Evolutionary conservation across 768 basidiomycete genomes (phyloP).

Genomic region (Mycena latifolia): DNA sequence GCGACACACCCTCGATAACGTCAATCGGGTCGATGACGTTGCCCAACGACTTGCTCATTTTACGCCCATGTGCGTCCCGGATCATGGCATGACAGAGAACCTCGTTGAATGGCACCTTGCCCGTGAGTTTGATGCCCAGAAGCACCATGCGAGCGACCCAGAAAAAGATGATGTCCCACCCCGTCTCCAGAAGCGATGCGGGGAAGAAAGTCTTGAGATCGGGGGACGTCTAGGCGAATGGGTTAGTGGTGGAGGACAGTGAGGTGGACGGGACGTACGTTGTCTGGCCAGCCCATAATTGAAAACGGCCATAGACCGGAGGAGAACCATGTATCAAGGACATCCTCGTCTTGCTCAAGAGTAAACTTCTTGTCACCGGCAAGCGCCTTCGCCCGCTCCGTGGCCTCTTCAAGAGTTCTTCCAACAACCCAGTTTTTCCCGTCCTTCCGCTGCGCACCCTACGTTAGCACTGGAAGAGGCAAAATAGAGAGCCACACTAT

Average conservation of each 20-base stretch:
- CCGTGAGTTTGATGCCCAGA: slow-evolving; percentile 91
- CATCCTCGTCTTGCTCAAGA: slow-evolving; percentile 95
- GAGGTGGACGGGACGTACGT: slow-evolving; percentile 57
- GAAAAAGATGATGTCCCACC: slow-evolving; percentile 99
- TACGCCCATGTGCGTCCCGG: slow-evolving; percentile 97
- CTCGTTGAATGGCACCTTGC: slow-evolving; percentile 92
- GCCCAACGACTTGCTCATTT: slow-evolving; percentile 98
- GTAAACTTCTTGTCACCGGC: slow-evolving; percentile 77
- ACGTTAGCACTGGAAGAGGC: neutral
- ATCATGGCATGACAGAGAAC: slow-evolving; percentile 99
- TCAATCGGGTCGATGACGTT: slow-evolving; percentile 98
- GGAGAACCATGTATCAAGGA: slow-evolving; percentile 99
- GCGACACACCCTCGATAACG: slow-evolving; percentile 86
- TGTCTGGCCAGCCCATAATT: slow-evolving; percentile 97
- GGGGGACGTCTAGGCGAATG: slow-evolving; percentile 58
- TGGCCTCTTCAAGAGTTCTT: slow-evolving; percentile 81
- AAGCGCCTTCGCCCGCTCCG: slow-evolving; percentile 75
- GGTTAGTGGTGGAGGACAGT: slow-evolving; percentile 7
- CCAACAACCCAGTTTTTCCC: slow-evolving; percentile 95
- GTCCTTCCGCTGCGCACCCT: slow-evolving; percentile 63
- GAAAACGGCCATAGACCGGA: slow-evolving; percentile 98
- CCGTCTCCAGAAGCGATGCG: slow-evolving; percentile 92
- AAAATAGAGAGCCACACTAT: slow-evolving; percentile 7
- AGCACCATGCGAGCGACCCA: slow-evolving; percentile 99
- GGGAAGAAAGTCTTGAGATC: slow-evolving; percentile 92